phyloP scores from a whole-genome alignment of 1,284 basidiomycete species.

The Melanopsichium pennsylvanicum region DNA sequence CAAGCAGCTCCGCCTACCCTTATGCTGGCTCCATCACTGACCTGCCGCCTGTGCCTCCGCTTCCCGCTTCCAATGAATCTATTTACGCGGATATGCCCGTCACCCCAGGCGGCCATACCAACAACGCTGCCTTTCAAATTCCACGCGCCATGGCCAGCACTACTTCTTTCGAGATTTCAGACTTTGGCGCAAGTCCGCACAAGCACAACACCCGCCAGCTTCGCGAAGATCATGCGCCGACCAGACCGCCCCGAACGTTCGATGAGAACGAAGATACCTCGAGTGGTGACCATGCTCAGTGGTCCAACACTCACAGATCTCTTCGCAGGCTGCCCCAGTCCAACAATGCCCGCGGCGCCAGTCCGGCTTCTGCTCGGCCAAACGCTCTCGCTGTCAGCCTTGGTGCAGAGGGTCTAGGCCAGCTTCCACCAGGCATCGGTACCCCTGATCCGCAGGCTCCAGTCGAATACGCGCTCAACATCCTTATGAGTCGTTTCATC shows the following conservation, averaged over 20 bases:
- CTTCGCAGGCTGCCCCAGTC: slow-evolving; percentile 7
- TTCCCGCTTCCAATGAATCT: slow-evolving; percentile 31
- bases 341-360: slow-evolving; percentile 2
- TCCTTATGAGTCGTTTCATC: slow-evolving; percentile 58
- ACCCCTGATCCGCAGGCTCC: slow-evolving; percentile 45
- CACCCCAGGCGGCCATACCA: slow-evolving; percentile 36
- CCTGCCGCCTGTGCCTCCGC: slow-evolving; percentile 45
- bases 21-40: slow-evolving; percentile 17
- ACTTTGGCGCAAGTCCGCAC: slow-evolving; percentile 22
- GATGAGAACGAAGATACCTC: slow-evolving; percentile 34
- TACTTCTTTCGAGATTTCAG: slow-evolving; percentile 34
- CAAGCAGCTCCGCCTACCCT: slow-evolving; percentile 19
- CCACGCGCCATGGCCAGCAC: slow-evolving; percentile 41
- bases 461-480: slow-evolving; percentile 59
- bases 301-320: slow-evolving; percentile 8
- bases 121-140: slow-evolving; percentile 34
- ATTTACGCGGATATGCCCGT: slow-evolving; percentile 34
- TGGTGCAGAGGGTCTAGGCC: slow-evolving; percentile 35
- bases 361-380: slow-evolving; percentile 14
- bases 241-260: slow-evolving; percentile 5
- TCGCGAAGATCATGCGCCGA: slow-evolving; percentile 13
- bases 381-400: slow-evolving; percentile 30
- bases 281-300: slow-evolving; percentile 39
- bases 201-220: slow-evolving; percentile 17
- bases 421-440: slow-evolving; percentile 50